Evolutionary conservation across 805 yeast genomes (phyloP).

Genomic region (Lipomyces kockii): DNA sequence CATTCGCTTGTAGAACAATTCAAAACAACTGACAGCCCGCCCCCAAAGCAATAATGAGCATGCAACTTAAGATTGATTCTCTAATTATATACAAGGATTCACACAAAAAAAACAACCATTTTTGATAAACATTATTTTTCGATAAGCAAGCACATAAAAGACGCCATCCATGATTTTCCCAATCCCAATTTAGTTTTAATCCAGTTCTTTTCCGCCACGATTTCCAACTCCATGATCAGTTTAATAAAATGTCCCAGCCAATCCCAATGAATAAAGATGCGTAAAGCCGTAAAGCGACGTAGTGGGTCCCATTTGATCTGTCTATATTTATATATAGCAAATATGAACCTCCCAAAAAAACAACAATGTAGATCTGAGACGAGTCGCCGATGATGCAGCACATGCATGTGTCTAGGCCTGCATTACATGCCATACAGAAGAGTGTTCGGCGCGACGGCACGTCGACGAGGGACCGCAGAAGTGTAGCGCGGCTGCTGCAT

Average conservation of each 20-base stretch:
- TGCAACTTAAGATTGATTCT: not conserved
- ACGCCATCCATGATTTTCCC: not conserved
- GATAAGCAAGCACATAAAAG: not conserved
- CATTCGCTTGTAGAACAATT: too few species aligned
- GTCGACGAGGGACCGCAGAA: not conserved
- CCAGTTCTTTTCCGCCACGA: not conserved
- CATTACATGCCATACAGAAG: not conserved
- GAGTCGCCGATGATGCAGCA: not conserved
- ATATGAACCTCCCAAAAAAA: too few species aligned
- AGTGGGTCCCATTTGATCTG: not conserved
- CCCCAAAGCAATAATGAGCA: not conserved
- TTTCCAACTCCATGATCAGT: not conserved
- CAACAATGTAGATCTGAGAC: not conserved
- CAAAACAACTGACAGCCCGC: too few species aligned
- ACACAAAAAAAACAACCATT: not conserved
- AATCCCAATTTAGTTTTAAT: too few species aligned
- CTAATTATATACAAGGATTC: not conserved
- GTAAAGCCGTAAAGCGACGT: not conserved
- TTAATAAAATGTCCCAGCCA: not conserved
- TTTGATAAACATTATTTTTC: not conserved
- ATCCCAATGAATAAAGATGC: not conserved
- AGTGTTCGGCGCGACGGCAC: not conserved
- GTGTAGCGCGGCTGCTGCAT: not conserved
- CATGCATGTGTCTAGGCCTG: not conserved
- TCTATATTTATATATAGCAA: not conserved